phyloP scores from a whole-genome alignment of 192 early-diverging fungal species.

The Coemansia sp. region DNA sequence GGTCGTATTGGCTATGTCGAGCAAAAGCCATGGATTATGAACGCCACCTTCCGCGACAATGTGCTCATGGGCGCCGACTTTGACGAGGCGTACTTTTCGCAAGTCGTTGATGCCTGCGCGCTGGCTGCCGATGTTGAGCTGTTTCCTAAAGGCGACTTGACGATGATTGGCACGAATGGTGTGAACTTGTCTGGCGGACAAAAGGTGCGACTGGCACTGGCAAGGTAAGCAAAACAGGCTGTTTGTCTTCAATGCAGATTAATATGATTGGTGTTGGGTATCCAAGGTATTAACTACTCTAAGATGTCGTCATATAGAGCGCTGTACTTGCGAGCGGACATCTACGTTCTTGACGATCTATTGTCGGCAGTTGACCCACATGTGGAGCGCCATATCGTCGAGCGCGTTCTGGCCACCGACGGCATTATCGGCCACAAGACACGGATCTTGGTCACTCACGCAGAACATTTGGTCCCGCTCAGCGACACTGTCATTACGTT shows the following conservation, averaged over 20 bases:
- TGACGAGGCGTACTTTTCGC: slow-evolving; percentile 23
- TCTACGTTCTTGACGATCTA: slow-evolving; percentile 69
- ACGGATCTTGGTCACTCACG: not conserved
- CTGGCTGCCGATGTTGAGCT: slow-evolving; percentile 25
- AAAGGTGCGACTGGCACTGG: slow-evolving; percentile 62
- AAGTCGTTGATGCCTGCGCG: slow-evolving; percentile 32
- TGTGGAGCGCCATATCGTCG: slow-evolving; percentile 58
- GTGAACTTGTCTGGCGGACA: slow-evolving; percentile 64
- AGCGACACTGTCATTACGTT: no score
- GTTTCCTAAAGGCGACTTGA: slow-evolving; percentile 38
- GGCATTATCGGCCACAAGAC: slow-evolving; percentile 47
- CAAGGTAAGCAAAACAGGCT: slow-evolving; percentile 28
- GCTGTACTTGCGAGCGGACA: slow-evolving; percentile 61
- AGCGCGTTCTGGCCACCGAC: slow-evolving; percentile 36
- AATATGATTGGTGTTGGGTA: not conserved
- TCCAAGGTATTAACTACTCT: not conserved
- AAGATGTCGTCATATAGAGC: slow-evolving; percentile 41
- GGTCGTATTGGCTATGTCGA: slow-evolving; percentile 56
- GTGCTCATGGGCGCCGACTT: slow-evolving; percentile 41
- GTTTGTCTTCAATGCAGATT: not conserved
- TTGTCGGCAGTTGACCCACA: slow-evolving; percentile 67
- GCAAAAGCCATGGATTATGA: slow-evolving; percentile 45
- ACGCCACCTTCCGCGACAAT: slow-evolving; percentile 51
- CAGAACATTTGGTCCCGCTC: no score
- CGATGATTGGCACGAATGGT: slow-evolving; percentile 58